Evolutionary conservation across 805 yeast species (phyloP), one percentile per base, ranked within the genome.

Genomic region (Lipomyces lipofer): DNA sequence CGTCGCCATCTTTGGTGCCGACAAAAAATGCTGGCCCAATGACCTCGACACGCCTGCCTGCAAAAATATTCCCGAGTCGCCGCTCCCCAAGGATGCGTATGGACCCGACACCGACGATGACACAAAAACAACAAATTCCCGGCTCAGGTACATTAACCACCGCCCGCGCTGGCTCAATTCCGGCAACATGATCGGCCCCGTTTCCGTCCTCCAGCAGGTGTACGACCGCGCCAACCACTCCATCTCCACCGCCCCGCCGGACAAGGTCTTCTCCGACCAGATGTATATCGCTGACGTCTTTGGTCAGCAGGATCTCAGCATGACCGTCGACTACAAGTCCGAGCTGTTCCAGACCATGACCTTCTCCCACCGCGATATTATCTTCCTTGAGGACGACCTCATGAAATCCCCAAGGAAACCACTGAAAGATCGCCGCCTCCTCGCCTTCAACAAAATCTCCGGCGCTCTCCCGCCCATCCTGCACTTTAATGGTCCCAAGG

Each of bases 111-210:
- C 62, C 15, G 62, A 58, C 51, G 52, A 52, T 43, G 39, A 40
- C 15, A 40, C 51, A 32, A 15, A 44, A 7, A 38, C 27, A 15
- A 25, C 40, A 19, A 33, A 47, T 35, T 32, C 44, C 17, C 44
- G 52, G 10, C 33, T 9, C 21, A 32, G 42, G 32, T 56, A 27
- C 51, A 47, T 19, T 30, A 21, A 50, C 49, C 13, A 25, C 48
- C 47, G 53, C 33, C 62, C 62, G 19, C 56, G 62, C 25, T 58
- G 62, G 62, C 57, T 58, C 44, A 58, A 58, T 32, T 58, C 62
- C 6, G 62, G 62, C 17, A 58, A 51, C 54, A 56, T 56, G 54
- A 47, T 58, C 38, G 62, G 62, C 27, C 54, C 59, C n/a, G 62
- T 56, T n/a, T 21, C 47, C 5, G 47, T 36, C 22, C 50, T 58